A percentile compares a stretch with the other conserved stretches of the same genome.
These are phyloP conservation scores for Mesotaenium endlicherianum DNA, from an alignment of 139 green algal genomes.

Conservation along the genomic window DNA sequence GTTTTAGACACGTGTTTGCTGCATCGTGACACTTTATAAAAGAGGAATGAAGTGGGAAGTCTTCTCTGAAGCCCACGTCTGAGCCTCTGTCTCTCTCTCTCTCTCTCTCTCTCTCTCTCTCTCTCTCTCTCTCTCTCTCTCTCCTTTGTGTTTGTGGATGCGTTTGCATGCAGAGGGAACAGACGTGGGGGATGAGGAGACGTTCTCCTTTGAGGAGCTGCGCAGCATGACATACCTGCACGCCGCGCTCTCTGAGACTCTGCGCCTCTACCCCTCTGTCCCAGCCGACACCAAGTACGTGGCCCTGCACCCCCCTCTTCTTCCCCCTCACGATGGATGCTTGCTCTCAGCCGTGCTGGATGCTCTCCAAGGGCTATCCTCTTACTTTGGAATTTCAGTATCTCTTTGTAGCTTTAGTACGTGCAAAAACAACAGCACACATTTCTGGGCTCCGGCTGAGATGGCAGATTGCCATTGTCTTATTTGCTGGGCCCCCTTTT, in stretches of 20 bases:
- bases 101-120: too few species aligned
- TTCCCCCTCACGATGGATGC: neutral
- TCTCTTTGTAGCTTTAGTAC: neutral
- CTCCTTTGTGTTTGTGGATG: too few species aligned
- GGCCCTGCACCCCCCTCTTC: neutral
- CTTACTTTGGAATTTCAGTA: neutral
- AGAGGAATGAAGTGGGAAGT: too few species aligned
- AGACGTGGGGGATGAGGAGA: conserved; percentile 3
- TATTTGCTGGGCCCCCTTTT: too few species aligned
- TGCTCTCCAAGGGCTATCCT: neutral
- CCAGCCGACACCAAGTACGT: conserved; percentile 42
- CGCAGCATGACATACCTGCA: conserved; percentile 32
- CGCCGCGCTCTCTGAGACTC: conserved; percentile 24
- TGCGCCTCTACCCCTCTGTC: conserved; percentile 39
- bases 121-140: neutral
- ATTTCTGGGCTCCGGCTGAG: too few species aligned
- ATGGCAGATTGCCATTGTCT: too few species aligned
- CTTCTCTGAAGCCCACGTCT: too few species aligned
- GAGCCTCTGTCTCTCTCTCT: too few species aligned
- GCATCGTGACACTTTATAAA: too few species aligned
- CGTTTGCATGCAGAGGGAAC: too few species aligned
- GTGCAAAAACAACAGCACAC: too few species aligned
- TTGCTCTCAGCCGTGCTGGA: neutral
- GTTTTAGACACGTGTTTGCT: too few species aligned
- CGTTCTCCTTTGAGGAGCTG: conserved; percentile 40